Evolutionary conservation across 169 alveolate species (phyloP).

Genomic region (Eimeria acervulina): DNA sequence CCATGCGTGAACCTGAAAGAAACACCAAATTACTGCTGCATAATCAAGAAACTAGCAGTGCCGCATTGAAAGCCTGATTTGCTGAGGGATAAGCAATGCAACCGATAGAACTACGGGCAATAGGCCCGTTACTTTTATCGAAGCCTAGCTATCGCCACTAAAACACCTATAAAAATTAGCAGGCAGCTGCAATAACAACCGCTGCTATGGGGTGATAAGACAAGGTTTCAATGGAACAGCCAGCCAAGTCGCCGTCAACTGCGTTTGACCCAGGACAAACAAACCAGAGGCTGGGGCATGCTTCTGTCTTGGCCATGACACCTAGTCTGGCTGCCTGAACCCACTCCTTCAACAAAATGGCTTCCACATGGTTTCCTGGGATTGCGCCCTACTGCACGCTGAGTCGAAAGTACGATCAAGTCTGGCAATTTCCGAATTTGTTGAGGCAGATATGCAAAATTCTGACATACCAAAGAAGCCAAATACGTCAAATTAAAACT

Average conservation of each 20-base stretch:
- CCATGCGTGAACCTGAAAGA: too few species aligned
- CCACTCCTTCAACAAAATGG: not conserved
- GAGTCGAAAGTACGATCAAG: not conserved
- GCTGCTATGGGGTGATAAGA: not conserved
- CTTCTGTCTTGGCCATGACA: not conserved
- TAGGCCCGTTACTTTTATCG: not conserved
- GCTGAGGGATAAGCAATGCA: not conserved
- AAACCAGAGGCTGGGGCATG: not conserved
- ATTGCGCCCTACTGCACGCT: not conserved
- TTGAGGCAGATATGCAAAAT: not conserved
- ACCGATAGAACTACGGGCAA: not conserved
- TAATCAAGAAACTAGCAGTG: not conserved
- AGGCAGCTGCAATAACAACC: not conserved
- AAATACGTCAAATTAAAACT: not conserved
- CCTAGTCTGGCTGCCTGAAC: not conserved
- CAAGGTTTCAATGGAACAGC: not conserved
- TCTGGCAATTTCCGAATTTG: not conserved
- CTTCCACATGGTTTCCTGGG: not conserved
- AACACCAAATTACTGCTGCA: too few species aligned
- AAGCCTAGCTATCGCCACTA: not conserved
- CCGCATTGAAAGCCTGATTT: not conserved
- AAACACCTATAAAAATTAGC: not conserved
- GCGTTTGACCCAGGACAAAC: not conserved
- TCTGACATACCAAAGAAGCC: not conserved
- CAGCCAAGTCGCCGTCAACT: not conserved